A percentile compares a stretch with the other conserved stretches of the same genome.
phyloP scores from a whole-genome alignment of 768 basidiomycete genomes.

The Panus rudis region DNA sequence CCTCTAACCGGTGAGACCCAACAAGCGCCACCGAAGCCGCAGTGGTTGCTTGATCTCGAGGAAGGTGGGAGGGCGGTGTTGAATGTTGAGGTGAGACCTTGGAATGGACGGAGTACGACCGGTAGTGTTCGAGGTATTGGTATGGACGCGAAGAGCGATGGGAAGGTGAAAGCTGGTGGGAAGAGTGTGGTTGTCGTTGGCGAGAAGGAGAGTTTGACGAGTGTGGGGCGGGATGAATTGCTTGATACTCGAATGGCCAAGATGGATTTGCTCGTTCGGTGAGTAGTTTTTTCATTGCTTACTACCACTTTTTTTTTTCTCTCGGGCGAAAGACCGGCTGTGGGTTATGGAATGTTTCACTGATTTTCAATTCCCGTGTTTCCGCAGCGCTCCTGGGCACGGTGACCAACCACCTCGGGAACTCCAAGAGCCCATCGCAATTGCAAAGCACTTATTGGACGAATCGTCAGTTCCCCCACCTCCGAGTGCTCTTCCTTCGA shows the following conservation, averaged over 20 bases:
- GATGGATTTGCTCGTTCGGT: constrained; percentile 68
- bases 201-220: constrained; percentile 74
- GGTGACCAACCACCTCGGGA: too few species aligned
- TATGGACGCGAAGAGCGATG: constrained; percentile 20
- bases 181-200: constrained; percentile 39
- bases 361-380: too few species aligned
- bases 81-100: constrained; percentile 48
- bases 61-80: constrained; percentile 51
- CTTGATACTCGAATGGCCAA: constrained; percentile 62
- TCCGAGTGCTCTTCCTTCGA: constrained; percentile 7
- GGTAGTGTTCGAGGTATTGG: too few species aligned
- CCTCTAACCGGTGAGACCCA: constrained; percentile 70
- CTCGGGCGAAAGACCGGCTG: constrained; percentile 6
- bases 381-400: too few species aligned
- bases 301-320: too few species aligned
- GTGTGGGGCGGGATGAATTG: constrained; percentile 67
- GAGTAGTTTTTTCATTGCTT: constrained; percentile 23
- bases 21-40: constrained; percentile 53
- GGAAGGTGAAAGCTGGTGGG: constrained; percentile 38
- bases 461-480: constrained; percentile 21
- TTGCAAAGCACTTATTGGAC: constrained; percentile 55
- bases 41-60: constrained; percentile 65
- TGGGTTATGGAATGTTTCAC: constrained; percentile 1
- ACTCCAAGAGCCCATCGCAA: constrained; percentile 50
- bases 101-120: too few species aligned